A percentile compares a stretch with the other conserved stretches of the same genome.
phyloP scores from a whole-genome alignment of 345 rosid genomes.

The Camelina laxa region DNA sequence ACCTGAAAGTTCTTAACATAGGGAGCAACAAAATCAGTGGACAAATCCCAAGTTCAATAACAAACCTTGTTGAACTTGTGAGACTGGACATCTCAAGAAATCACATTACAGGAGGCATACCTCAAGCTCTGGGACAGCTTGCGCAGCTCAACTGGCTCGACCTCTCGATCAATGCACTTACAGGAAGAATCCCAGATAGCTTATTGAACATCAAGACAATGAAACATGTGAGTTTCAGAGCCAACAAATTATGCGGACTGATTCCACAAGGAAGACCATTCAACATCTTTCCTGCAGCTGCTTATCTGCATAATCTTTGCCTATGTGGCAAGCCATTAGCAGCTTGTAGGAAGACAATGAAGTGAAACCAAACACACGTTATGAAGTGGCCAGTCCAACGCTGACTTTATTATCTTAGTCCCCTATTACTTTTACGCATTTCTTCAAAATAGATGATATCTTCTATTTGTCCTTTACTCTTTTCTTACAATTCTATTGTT shows the following conservation, averaged over 20 bases:
- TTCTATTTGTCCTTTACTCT: slow-evolving; percentile 36
- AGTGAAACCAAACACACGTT: slow-evolving; percentile 29
- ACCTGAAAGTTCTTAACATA: slow-evolving; percentile 67
- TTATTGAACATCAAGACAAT: slow-evolving; percentile 57
- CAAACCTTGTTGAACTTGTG: slow-evolving; percentile 69
- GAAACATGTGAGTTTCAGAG: slow-evolving; percentile 82
- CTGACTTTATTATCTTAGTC: slow-evolving; percentile 60
- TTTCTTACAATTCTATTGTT: slow-evolving; percentile 37
- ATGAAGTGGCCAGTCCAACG: slow-evolving; percentile 59
- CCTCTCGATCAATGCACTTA: slow-evolving; percentile 66
- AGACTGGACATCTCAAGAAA: slow-evolving; percentile 79
- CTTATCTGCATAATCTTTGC: slow-evolving; percentile 92
- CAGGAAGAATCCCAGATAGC: slow-evolving; percentile 75
- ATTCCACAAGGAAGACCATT: slow-evolving; percentile 94
- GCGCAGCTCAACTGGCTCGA: slow-evolving; percentile 77
- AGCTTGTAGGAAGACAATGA: slow-evolving; percentile 60
- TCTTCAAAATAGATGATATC: slow-evolving; percentile 41
- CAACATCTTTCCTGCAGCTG: slow-evolving; percentile 71
- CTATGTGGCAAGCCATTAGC: slow-evolving; percentile 91
- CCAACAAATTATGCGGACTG: slow-evolving; percentile 84
- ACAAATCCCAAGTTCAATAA: slow-evolving; percentile 74
- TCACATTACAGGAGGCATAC: slow-evolving; percentile 69
- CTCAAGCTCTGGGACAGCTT: slow-evolving; percentile 62
- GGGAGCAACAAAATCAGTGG: slow-evolving; percentile 81
- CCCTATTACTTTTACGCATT: slow-evolving; percentile 40